phyloP scores from a whole-genome alignment of 164 flowering plant genomes.

The Litsea cubeba region DNA sequence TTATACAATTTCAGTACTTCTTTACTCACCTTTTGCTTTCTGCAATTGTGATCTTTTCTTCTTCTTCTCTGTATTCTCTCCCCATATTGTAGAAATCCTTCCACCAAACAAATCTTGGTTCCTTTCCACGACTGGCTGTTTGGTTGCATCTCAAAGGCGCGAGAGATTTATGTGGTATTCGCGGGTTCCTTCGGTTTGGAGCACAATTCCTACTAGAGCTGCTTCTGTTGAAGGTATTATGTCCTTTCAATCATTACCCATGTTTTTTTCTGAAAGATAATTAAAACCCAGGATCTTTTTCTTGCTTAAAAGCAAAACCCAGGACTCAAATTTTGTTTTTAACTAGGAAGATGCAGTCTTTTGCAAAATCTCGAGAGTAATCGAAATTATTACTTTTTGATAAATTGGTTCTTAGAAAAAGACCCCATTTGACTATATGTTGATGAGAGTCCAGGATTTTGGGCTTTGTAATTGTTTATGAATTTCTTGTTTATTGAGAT shows the following conservation, averaged over 20 bases:
- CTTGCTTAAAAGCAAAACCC: neutral
- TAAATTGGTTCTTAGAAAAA: neutral
- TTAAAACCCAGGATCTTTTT: neutral
- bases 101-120: constrained; percentile 12
- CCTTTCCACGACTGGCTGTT: neutral
- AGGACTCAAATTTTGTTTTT: neutral
- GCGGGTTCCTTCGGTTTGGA: constrained; percentile 14
- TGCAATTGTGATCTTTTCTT: neutral
- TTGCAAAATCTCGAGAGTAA: too few relatives aligned
- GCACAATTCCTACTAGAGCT: constrained; percentile 39
- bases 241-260: neutral
- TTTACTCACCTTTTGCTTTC: neutral
- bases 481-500: neutral
- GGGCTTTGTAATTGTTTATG: neutral
- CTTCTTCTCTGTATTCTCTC: neutral
- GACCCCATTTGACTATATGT: neutral
- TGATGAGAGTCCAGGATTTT: neutral
- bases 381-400: too few relatives aligned
- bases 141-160: constrained; percentile 24
- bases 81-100: constrained; percentile 9
- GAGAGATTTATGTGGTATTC: constrained; percentile 23
- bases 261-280: too few relatives aligned
- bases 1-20: neutral
- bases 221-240: constrained; percentile 61
- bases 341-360: neutral